Evolutionary conservation across 306 rosid species (phyloP).

Genomic region (Lagenaria siceraria): DNA sequence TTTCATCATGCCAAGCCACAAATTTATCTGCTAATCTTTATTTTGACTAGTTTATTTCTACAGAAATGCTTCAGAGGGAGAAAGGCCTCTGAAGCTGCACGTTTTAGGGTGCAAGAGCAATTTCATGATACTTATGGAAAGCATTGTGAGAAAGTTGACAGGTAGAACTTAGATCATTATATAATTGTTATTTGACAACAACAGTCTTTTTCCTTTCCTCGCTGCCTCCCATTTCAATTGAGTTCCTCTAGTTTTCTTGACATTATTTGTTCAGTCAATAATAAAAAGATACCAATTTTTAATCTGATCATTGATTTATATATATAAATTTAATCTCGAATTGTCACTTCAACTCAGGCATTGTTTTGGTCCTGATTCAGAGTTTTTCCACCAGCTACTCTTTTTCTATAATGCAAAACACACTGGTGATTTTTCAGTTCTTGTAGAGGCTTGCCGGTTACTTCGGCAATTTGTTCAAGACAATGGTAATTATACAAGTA

Average conservation of each 20-base stretch:
- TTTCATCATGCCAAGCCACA: neutral
- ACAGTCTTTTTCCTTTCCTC: neutral
- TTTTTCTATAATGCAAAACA: constrained; percentile 63
- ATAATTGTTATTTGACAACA: neutral
- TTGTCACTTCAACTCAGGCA: constrained; percentile 44
- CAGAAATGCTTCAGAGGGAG: constrained; percentile 99
- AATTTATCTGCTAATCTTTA: neutral
- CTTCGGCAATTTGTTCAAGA: constrained; percentile 48
- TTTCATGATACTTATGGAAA: constrained; percentile 47
- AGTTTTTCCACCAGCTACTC: constrained; percentile 73
- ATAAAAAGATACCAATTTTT: constrained; percentile 1
- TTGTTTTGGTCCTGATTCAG: constrained; percentile 77
- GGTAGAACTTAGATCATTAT: constrained; percentile 31
- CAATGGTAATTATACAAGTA: constrained; percentile 37
- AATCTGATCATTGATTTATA: constrained; percentile 3
- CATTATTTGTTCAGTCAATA: neutral
- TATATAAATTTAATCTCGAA: neutral
- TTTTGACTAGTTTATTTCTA: constrained; percentile 41
- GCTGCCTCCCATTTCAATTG: neutral
- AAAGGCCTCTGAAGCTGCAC: constrained; percentile 49
- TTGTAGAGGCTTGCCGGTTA: constrained; percentile 70
- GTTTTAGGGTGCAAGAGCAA: constrained; percentile 49
- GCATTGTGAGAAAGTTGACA: constrained; percentile 52
- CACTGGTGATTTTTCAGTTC: constrained; percentile 46
- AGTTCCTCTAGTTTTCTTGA: neutral